These are phyloP conservation scores for Plasmodium gaboni DNA, from an alignment of 169 alveolate genomes.

Conservation along the genomic window DNA sequence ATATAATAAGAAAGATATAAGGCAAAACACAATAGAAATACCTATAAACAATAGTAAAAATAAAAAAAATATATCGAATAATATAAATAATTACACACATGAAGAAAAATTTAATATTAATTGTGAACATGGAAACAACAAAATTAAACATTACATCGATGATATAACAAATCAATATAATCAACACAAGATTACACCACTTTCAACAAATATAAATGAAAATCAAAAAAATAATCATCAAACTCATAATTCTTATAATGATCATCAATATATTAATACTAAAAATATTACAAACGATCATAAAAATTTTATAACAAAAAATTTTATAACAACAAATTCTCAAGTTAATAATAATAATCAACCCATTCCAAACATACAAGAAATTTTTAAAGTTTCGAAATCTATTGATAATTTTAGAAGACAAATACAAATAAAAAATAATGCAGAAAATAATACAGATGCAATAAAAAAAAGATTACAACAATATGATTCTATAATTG, in stretches of 20 bases:
- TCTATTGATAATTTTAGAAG: conserved; percentile 32
- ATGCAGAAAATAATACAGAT: not conserved
- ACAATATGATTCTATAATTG: conserved; percentile 20
- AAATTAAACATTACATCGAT: no score
- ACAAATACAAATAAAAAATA: conserved; percentile 5
- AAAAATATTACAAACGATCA: no score
- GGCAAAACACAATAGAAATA: not conserved
- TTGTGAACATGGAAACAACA: no score
- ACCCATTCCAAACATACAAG: not conserved
- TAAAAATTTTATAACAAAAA: not conserved
- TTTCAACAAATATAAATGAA: no score
- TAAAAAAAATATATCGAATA: no score
- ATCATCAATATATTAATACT: no score
- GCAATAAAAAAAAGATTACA: not conserved
- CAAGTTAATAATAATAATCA: not conserved
- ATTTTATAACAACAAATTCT: not conserved
- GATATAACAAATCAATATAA: no score
- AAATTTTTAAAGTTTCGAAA: conserved; percentile 1
- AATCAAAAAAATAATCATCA: no score
- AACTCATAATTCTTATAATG: no score
- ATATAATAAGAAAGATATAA: not conserved
- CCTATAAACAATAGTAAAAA: not conserved
- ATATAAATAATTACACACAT: no score
- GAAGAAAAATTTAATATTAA: no score
- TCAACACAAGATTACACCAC: no score